Evolutionary conservation across 2,329 filamentous ascomycete genomes (phyloP), one percentile per base, ranked within the genome.

Genomic region (Fusarium illudens): DNA sequence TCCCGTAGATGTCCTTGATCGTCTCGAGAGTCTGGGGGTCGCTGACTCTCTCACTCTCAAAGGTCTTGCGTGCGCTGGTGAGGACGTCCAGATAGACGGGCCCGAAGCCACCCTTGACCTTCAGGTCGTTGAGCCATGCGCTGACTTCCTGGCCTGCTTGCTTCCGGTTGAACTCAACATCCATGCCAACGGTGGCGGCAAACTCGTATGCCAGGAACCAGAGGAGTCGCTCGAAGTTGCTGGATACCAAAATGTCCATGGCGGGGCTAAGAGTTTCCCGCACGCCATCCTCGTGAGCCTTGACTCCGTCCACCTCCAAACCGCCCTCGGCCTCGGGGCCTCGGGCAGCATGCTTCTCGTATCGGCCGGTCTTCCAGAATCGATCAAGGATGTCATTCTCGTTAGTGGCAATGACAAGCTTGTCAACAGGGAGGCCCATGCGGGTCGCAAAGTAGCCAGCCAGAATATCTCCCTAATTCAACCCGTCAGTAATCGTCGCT

Each of bases 311-410:
- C 7, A 87, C 83, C 9, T 86, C 78, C 39, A 94, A 87, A 25
- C 91, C 91, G 34, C 87, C 87, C 68, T 87, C 82, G 1, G 88
- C 87, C 52, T 85, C 84, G 7, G 80, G 75, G 2, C 87, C 87
- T 57, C 85, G 81, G 8, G 88, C 84, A 2, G 89, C 83, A 74
- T 94, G 86, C 86, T 97, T 98, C 83, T 96, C 92, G 81, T 98
- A 98, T 70, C 86, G 86, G 36, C 95, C 93, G 0, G 90, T 92
- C 82, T 92, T 91, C 92, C 93, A 97, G 86, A 99, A 99, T 32
- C 96, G 89, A 80, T 98, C 88, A 11, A 99, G 87, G 64, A 98
- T 98, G 75, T 98, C 96, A 81, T 99, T 99, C 81, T 96, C 94
- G 79, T 98, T 98, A 53, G 95, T 98, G 1, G 95, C 93, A 59